These are phyloP conservation scores for Schizophyllum amplum DNA, from an alignment of 1,284 basidiomycete genomes.

Conservation along the genomic window DNA sequence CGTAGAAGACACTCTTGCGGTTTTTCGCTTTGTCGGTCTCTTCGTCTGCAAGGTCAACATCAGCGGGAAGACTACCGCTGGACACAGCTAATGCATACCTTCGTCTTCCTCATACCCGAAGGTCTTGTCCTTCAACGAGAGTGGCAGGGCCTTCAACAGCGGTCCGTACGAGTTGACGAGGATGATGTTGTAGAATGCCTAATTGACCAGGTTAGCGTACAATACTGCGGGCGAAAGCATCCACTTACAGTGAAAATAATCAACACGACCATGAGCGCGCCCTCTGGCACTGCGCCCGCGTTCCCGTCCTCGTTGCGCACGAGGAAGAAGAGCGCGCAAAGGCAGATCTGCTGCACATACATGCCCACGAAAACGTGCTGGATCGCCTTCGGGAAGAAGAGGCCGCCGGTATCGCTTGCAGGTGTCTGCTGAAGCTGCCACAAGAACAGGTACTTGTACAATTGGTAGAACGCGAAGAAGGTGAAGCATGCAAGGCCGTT, in stretches of 20 bases:
- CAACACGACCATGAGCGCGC: slow-evolving; percentile 76
- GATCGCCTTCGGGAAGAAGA: slow-evolving; percentile 95
- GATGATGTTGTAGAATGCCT: slow-evolving; percentile 62
- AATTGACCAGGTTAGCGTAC: slow-evolving; percentile 14
- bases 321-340: slow-evolving; percentile 86
- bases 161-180: slow-evolving; percentile 66
- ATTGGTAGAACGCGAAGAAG: slow-evolving; percentile 78
- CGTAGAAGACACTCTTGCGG: not conserved
- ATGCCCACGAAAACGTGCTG: slow-evolving; percentile 90
- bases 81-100: not conserved
- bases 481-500: slow-evolving; percentile 82
- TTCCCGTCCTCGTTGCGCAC: slow-evolving; percentile 44
- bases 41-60: not conserved
- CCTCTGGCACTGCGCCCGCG: slow-evolving; percentile 61
- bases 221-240: slow-evolving; percentile 5
- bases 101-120: slow-evolving; percentile 10
- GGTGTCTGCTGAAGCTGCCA: slow-evolving; percentile 74
- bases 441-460: slow-evolving; percentile 88
- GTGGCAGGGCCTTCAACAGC: slow-evolving; percentile 58
- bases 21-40: not conserved
- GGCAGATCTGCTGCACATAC: slow-evolving; percentile 80
- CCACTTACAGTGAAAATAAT: slow-evolving; percentile 70
- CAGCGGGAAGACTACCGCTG: too few species aligned
- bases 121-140: slow-evolving; percentile 71
- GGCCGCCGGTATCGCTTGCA: slow-evolving; percentile 79